Base-by-base conservation (phyloP, 495 filamentous ascomycete genomes). In the Barbatosphaeria neglecta region DNA sequence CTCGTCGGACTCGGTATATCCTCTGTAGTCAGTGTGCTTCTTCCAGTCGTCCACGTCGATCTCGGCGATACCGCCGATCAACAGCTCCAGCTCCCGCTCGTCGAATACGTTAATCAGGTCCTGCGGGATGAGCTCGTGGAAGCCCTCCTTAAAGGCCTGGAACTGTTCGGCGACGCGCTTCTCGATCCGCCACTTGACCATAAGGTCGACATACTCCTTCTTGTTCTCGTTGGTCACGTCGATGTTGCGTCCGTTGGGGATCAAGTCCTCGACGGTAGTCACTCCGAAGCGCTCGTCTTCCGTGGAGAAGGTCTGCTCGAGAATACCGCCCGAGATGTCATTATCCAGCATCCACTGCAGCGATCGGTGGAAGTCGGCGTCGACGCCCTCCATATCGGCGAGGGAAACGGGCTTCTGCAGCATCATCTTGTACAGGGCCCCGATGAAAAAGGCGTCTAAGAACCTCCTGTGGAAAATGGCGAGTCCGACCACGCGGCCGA, bases 41-140 rank as follows among this genome's bases (percentile, higher is more conserved):
- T 99, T 99, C 92, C 92, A 99, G 65, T 99, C 92, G 41, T 97
- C 92, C 17, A 99, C 93, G 58, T 99, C 92, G 55, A 99, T 99
- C 63, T 99, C 92, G 38, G 92, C 93, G 59, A 99, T 99, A 74
- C 92, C 92, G 51, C 92, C 92, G 61, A 99, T 97, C 52, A 99
- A 72, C 54, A 99, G 68, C 65, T 99, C 92, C 41, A 99, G 71
- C 63, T 99, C 92, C 46, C 92, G 84, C 72, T 97, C 92, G 58
- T 99, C 92, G 58, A 99, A 99, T 39, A 99, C 92, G 54, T 95
- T 96, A 63, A 99, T 89, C 23, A 99, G 77, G 56, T 99, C 92
- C 28, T 89, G 77, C 1, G 92, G 92, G 50, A 99, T 97, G 44
- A 99, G 73, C 69, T 99, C 92, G 58, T 99, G 85, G 72, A 99